A percentile compares a stretch with the other conserved stretches of the same genome.
phyloP scores from a whole-genome alignment of 441 rosid species.

The Populus hybrid region DNA sequence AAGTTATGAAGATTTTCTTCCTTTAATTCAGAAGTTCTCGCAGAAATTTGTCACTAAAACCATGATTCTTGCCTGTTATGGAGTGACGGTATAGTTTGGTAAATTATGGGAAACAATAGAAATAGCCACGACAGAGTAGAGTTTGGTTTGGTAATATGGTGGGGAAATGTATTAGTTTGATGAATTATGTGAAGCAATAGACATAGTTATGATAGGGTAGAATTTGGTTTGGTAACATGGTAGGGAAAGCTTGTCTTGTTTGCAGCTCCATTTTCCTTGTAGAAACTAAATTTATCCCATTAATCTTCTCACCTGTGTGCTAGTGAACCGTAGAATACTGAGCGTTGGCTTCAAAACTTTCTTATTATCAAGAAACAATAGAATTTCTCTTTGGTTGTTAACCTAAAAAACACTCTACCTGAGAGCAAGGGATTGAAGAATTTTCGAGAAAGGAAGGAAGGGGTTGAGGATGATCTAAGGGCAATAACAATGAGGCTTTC shows the following conservation, averaged over 20 bases:
- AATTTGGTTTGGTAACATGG: background rate
- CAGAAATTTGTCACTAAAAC: background rate
- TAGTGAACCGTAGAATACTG: background rate
- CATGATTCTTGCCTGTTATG: background rate
- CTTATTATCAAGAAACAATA: background rate
- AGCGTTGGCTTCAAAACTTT: background rate
- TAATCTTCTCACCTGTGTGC: background rate
- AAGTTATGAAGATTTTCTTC: background rate
- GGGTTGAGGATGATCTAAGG: background rate
- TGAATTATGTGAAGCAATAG: background rate
- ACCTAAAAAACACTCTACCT: background rate
- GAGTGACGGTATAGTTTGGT: background rate
- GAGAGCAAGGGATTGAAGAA: background rate
- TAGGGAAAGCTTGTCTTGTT: background rate
- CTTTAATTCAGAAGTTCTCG: no score
- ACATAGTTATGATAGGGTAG: background rate
- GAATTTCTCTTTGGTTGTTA: background rate
- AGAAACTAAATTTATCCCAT: background rate
- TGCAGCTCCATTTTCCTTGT: background rate
- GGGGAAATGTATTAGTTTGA: background rate
- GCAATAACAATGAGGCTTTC: background rate
- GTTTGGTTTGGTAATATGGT: background rate
- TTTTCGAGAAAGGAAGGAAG: background rate
- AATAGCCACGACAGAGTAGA: background rate
- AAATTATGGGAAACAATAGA: background rate